These are phyloP conservation scores for Lactarius deliciosus DNA, from an alignment of 768 basidiomycete genomes.

Conservation along the genomic window DNA sequence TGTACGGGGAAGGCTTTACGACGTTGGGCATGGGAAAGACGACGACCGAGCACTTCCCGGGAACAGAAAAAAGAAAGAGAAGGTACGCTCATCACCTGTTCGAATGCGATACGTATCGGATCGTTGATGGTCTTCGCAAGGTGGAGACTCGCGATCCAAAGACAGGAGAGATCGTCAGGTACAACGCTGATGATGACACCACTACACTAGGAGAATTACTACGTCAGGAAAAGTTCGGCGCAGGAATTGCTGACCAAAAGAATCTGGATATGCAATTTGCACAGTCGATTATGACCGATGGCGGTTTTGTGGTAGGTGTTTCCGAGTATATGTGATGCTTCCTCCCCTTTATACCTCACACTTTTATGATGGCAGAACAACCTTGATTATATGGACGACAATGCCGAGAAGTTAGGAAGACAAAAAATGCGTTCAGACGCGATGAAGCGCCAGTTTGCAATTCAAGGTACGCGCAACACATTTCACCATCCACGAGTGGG, in stretches of 20 bases:
- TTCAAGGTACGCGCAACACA: conserved; percentile 62
- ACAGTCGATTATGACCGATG: conserved; percentile 81
- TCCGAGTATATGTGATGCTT: not conserved
- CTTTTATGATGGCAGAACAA: conserved; percentile 53
- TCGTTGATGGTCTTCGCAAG: conserved; percentile 38
- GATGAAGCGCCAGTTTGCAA: conserved; percentile 96
- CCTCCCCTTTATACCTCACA: conserved; percentile 4
- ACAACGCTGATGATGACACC: conserved; percentile 88
- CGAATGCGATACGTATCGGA: conserved; percentile 10
- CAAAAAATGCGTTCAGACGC: conserved; percentile 96
- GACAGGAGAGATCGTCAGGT: conserved; percentile 85
- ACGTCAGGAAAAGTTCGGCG: conserved; percentile 88
- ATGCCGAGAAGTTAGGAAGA: conserved; percentile 87
- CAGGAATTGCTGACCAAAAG: conserved; percentile 89
- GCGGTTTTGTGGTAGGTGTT: conserved; percentile 71
- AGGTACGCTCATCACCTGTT: conserved; percentile 41
- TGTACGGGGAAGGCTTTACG: conserved; percentile 80
- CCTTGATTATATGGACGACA: conserved; percentile 95
- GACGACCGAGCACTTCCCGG: conserved; percentile 54
- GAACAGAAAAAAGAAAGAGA: conserved; percentile 78
- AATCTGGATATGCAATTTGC: conserved; percentile 89
- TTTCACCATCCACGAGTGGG: conserved; percentile 7
- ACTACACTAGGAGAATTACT: conserved; percentile 88
- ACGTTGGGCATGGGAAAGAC: conserved; percentile 79
- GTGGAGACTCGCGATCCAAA: conserved; percentile 89